Evolutionary conservation across 345 rosid genomes (phyloP), one percentile per base, ranked within the genome.

Genomic region (Hibiscus tridactylites): DNA sequence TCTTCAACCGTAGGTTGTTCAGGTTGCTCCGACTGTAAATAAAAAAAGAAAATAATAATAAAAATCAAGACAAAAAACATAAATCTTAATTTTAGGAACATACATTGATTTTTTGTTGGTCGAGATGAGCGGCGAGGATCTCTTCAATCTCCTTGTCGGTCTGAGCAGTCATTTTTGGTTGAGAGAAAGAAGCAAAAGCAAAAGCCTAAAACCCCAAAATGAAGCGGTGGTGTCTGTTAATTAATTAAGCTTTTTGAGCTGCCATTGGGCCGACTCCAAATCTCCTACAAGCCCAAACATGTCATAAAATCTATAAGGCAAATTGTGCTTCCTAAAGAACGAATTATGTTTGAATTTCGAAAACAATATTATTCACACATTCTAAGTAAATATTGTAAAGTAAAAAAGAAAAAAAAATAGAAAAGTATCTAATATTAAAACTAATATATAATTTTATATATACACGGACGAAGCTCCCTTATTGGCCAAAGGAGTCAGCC

Each of bases 101-200:
- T 79, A 89, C 92, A 61, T 88, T 85, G 52, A 86, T 49, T 79
- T 86, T 90, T 58, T 88, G 88, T 60, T 83, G 77, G 50, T 85
- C 92, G 49, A 90, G 83, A 71, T 86, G 88, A 8, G 88, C 83
- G 0, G 88, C 89, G 52, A 85, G 90, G 74, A 87, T 78, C 76
- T 88, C 91, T 79, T 84, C 96, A 66, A 87, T 79, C 76, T 86
- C 91, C 78, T 84, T 92, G 68, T 83, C 85, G 29, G 79, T 68
- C 78, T 85, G 83, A 66, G 91, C 85, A 73, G 92, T 84, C 97
- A 91, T 91, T 79, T 80, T 59, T 39, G 13, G 62, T 9, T 12
- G 47, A 73, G 62, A 77, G 61, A 62, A 67, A 53, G 29, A 26
- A 17, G 24, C 9, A 31, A 15, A 33, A n/a, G 3, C 10, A 9